Conservation (phyloP, 2,329 filamentous ascomycete genomes). For the Eutypella sp. region DNA sequence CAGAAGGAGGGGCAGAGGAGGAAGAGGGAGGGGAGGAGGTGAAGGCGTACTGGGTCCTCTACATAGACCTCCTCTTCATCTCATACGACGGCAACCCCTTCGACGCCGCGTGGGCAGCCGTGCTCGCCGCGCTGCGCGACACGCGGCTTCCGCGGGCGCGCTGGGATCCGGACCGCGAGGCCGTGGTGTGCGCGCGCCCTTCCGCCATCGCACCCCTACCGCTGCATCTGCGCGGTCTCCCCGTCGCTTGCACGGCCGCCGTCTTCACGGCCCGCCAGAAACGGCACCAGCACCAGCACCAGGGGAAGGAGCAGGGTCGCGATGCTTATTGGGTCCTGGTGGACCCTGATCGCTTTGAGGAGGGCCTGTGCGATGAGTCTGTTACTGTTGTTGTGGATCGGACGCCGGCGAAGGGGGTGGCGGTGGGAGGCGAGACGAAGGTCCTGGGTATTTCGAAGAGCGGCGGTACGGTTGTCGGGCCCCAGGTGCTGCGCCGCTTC, state of each 20-base stretch:
- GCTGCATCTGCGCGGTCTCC: constrained; percentile 60
- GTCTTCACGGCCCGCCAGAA: constrained; percentile 79
- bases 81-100: constrained; percentile 89
- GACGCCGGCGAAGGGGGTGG: constrained; percentile 16
- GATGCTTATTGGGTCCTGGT: constrained; percentile 67
- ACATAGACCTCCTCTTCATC: constrained; percentile 92
- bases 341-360: constrained; percentile 88
- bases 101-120: constrained; percentile 82
- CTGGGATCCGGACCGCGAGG: constrained; percentile 80
- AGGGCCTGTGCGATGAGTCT: constrained; percentile 75
- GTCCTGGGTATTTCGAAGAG: constrained; percentile 75
- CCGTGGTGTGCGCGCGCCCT: constrained; percentile 60
- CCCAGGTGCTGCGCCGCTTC: constrained; percentile 55
- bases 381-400: constrained; percentile 77
- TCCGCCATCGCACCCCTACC: constrained; percentile 50
- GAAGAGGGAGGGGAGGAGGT: constrained; percentile 34
- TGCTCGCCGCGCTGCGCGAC: constrained; percentile 74
- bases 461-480: constrained; percentile 68
- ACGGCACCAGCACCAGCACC: constrained; percentile 44
- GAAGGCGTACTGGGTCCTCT: constrained; percentile 91
- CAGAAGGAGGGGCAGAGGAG: constrained; percentile 30
- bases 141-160: constrained; percentile 72
- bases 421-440: constrained; percentile 41
- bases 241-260: constrained; percentile 71
- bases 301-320: constrained; percentile 30